Base-by-base conservation (phyloP, 345 rosid species). In the Adansonia digitata region DNA sequence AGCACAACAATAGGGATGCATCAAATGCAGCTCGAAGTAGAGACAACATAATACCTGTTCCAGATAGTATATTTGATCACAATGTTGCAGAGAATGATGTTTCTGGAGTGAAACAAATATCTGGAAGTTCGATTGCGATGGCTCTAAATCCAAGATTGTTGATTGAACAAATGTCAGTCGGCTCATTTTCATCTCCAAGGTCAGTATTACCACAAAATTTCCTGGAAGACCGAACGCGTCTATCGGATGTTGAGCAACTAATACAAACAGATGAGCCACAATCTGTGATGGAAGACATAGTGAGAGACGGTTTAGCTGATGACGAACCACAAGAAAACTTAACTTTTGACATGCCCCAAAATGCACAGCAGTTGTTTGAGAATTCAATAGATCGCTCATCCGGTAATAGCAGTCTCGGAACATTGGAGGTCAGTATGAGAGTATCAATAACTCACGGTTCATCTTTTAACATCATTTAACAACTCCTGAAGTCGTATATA, bases 161-260 rank as follows among this genome's bases (percentile, higher is more conserved):
- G 61, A 43, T 45, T 34, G 81, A 77, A 46, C 84, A 80, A 53
- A 24, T 56, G 35, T 39, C 75, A 67, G 52, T 46, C 12, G 26
- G 34, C 78, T 77, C 85, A 57, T 77, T 77, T 76, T 71, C 88
- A 39, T 87, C 87, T 72, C 89, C 88, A 22, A 82, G 74, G 77
- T 86, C 89, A 29, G 88, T 85, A 65, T 74, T 85, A 72, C 78
- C 72, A 62, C 82, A 73, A 40, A 71, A 70, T 62, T 49, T 55
- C 43, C 77, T 73, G 48, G n/a, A 37, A 45, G 73, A 74, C 61
- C 77, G 75, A 39, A 65, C 60, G n/a, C 17, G 75, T 7, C n/a
- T 72, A 12, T 65, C 62, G 12, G 77, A 75, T 76, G 74, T 81
- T 55, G 81, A 72, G 71, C 68, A 75, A 56, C 74, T 61, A 57